Percentiles rank a stretch among this genome's conserved stretches.
phyloP scores from a whole-genome alignment of 768 basidiomycete species.

The Myochromella boudieri region DNA sequence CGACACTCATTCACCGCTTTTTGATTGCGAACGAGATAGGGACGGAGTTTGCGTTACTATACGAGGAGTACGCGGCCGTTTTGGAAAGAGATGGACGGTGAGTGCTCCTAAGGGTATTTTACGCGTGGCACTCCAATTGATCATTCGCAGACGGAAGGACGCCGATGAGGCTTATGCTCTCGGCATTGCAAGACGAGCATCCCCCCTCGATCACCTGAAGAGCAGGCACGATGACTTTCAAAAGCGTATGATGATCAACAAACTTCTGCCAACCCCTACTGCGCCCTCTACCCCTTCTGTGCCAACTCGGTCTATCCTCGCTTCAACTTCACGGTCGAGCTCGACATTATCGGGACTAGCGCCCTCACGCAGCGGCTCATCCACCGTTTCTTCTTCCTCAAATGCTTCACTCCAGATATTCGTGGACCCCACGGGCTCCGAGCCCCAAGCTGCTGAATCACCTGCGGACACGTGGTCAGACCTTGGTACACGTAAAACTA shows the following conservation, averaged over 20 bases:
- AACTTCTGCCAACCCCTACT: slow-evolving; percentile 37
- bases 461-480: slow-evolving; percentile 61
- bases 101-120: slow-evolving; percentile 18
- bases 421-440: slow-evolving; percentile 63
- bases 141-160: slow-evolving; percentile 62
- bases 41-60: slow-evolving; percentile 73
- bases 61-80: slow-evolving; percentile 89
- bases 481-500: slow-evolving; percentile 72
- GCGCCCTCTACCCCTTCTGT: slow-evolving; percentile 24
- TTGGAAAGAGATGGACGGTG: slow-evolving; percentile 84
- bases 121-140: slow-evolving; percentile 9
- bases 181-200: slow-evolving; percentile 81
- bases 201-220: slow-evolving; percentile 79
- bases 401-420: slow-evolving; percentile 70
- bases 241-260: slow-evolving; percentile 78
- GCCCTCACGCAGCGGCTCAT: slow-evolving; percentile 13
- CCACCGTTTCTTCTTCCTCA: slow-evolving; percentile 35
- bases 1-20: slow-evolving; percentile 86
- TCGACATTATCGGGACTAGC: slow-evolving; percentile 25
- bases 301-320: slow-evolving; percentile 29
- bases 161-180: slow-evolving; percentile 91
- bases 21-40: slow-evolving; percentile 91
- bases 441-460: slow-evolving; percentile 42
- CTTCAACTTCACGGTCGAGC: slow-evolving; percentile 43
- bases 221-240: slow-evolving; percentile 84